Percentiles rank a stretch among this genome's conserved stretches.
phyloP scores from a whole-genome alignment of 208 protist genomes.

The Wallacemonas sp. region DNA sequence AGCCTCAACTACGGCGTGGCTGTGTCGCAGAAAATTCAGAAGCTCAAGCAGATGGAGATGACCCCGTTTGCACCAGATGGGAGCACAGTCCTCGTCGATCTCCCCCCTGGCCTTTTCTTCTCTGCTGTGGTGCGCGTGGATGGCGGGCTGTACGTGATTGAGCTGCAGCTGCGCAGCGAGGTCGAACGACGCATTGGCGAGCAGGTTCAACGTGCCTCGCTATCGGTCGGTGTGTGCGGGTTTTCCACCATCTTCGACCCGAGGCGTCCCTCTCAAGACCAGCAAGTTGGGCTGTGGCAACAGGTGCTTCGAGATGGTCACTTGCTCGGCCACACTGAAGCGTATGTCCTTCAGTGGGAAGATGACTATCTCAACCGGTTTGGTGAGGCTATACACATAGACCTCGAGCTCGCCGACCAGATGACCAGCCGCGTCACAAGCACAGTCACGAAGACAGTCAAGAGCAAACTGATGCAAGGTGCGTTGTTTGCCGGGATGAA shows the following conservation, averaged over 20 bases:
- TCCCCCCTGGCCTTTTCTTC: conserved; percentile 41
- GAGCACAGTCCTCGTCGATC: conserved; percentile 29
- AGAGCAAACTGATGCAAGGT: conserved; percentile 52
- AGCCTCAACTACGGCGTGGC: conserved; percentile 48
- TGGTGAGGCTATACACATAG: conserved; percentile 58
- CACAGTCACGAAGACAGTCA: conserved; percentile 40
- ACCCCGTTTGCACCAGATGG: conserved; percentile 16
- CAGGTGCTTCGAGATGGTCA: conserved; percentile 31
- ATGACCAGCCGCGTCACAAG: conserved; percentile 34
- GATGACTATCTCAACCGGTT: conserved; percentile 69
- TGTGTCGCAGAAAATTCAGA: conserved; percentile 27
- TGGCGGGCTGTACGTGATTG: conserved; percentile 26
- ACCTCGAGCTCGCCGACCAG: conserved; percentile 47
- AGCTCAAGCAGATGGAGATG: conserved; percentile 45
- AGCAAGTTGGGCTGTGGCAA: conserved; percentile 82
- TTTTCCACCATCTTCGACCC: conserved; percentile 76
- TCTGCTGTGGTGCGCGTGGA: conserved; percentile 32
- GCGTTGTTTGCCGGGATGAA: conserved; percentile 67
- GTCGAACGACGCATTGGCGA: conserved; percentile 40
- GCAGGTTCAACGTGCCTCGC: conserved; percentile 33
- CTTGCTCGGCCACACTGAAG: conserved; percentile 51
- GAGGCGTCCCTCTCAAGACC: conserved; percentile 63
- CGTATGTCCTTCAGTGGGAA: conserved; percentile 81
- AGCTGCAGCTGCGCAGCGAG: conserved; percentile 48
- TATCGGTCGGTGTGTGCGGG: conserved; percentile 75